Base-by-base conservation (phyloP, 2,329 filamentous ascomycete genomes). In the Fusarium sp. region DNA sequence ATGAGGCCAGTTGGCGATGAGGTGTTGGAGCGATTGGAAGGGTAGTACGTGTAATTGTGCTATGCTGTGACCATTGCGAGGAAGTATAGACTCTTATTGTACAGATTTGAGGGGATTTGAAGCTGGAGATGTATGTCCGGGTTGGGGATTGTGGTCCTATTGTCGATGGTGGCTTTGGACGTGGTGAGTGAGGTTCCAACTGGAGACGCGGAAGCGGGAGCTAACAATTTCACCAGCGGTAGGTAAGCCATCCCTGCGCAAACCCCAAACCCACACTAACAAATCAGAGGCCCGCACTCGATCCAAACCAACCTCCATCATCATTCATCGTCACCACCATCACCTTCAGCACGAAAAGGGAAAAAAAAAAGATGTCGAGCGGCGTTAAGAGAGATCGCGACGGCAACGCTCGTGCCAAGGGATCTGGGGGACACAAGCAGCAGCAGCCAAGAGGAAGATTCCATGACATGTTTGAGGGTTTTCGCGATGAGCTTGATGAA, bases 401-500 rank as follows among this genome's bases (percentile, higher is more conserved):
- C 64, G 89, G 89, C 67, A 88, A 87, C 68, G 77, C 78, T 45
- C 80, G 83, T 56, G 79, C 83, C 71, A 87, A 86, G 81, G 76
- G 76, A 62, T 71, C 70, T 59, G 78, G 72, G 57, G 73, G 64
- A 0, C 63, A 67, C 13, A 78, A 76, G 63, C 73, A 78, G 20
- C 81, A 83, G 52, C 79, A 78, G 22, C 82, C 85, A 6, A 80
- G 81, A 35, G 81, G 83, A 58, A 78, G 82, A 61, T 92, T 90
- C 80, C 90, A 91, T 71, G 83, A 91, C 74, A 95, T 98, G 89
- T 99, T 99, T 81, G 93, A 94, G 82, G 85, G 82, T 9, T 98
- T 98, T 82, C 92, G 95, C 61, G 88, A 93, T 78, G 95, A 98
- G 83, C 87, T 99, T 31, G 96, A 99, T 80, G 91, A 96, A 83